These are phyloP conservation scores for Wickerhamiella bombiphila DNA, from an alignment of 805 yeast species.

Conservation along the genomic window DNA sequence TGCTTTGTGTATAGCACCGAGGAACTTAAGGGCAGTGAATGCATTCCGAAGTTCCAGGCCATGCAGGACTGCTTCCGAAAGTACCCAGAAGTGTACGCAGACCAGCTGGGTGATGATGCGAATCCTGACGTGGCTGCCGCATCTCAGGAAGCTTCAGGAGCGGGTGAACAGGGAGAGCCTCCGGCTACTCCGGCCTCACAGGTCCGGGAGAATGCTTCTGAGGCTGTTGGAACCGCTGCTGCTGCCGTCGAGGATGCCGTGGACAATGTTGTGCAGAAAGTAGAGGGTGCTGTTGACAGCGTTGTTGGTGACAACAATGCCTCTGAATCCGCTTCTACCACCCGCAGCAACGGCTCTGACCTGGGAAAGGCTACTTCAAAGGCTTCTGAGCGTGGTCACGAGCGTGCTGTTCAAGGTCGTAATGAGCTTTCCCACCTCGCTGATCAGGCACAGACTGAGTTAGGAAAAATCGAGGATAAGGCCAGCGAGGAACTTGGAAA, in stretches of 20 bases:
- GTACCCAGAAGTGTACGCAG: slow-evolving; percentile 87
- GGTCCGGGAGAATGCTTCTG: not conserved
- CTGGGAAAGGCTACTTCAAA: no score
- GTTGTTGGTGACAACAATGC: no score
- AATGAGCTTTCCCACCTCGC: no score
- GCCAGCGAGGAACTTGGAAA: no score
- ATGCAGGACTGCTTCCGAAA: slow-evolving; percentile 92
- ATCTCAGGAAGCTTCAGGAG: not conserved
- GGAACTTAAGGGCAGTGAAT: slow-evolving; percentile 94
- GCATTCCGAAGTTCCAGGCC: slow-evolving; percentile 73
- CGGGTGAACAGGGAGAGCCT: not conserved
- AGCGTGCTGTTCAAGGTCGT: no score
- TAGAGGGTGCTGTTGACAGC: slow-evolving; percentile 3
- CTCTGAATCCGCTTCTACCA: no score
- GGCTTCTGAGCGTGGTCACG: no score
- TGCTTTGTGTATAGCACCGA: slow-evolving; percentile 88
- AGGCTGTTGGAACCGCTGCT: not conserved
- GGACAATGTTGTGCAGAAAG: slow-evolving; percentile 5
- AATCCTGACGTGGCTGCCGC: no score
- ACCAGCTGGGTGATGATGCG: slow-evolving; percentile 64
- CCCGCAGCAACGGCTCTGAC: no score
- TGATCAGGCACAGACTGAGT: no score
- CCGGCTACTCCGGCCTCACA: not conserved
- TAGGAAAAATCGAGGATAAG: no score
- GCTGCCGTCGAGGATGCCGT: slow-evolving; percentile 2